Conservation (phyloP, 2,329 filamentous ascomycete genomes). For the Xylaria polymorpha region DNA sequence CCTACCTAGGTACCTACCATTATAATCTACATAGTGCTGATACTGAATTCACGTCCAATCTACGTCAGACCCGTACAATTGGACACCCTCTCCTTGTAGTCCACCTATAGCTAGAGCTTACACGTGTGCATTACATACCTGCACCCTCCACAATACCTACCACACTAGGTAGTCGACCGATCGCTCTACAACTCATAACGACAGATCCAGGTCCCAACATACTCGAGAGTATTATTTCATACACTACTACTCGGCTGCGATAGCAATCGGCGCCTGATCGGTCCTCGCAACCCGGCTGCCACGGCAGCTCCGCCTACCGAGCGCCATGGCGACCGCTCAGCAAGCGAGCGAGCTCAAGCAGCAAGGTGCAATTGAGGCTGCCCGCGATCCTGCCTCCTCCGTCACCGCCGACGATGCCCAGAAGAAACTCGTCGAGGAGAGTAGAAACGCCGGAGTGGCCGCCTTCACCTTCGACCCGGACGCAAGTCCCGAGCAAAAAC, state of each 20-base stretch:
- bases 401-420: constrained; percentile 79
- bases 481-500: constrained; percentile 85
- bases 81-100: no score
- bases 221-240: constrained; percentile 2
- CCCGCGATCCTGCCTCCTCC: constrained; percentile 74
- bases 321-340: constrained; percentile 51
- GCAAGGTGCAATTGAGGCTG: constrained; percentile 82
- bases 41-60: neutral
- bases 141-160: neutral
- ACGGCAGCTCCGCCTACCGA: constrained; percentile 43
- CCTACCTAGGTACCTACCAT: no score
- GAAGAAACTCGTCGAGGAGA: constrained; percentile 79
- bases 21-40: neutral
- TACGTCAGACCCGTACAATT: constrained; percentile 15
- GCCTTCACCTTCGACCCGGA: constrained; percentile 90
- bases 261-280: constrained; percentile 18
- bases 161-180: neutral
- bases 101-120: neutral
- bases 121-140: constrained; percentile 18
- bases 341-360: constrained; percentile 77
- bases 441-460: constrained; percentile 79
- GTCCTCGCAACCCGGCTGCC: constrained; percentile 43
- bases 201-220: neutral
- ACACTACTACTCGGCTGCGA: constrained; percentile 5
- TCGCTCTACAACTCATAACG: neutral